Percentiles rank a stretch among this genome's conserved stretches.
Evolutionary conservation across 2,329 filamentous ascomycete species (phyloP).

Genomic region (Paraconiothyrium brasiliense): DNA sequence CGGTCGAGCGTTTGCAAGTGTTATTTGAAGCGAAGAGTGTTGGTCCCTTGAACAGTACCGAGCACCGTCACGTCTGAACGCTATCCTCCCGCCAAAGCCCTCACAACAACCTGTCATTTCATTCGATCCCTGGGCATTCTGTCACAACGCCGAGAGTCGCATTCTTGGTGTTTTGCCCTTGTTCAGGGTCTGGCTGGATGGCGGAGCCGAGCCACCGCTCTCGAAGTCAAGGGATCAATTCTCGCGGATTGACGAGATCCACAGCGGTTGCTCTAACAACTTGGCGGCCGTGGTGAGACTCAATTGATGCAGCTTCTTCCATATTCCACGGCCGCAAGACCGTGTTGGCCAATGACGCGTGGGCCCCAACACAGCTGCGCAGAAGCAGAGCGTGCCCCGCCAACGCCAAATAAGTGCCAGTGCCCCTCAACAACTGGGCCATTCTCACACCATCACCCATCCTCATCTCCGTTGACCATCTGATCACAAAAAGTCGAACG

Average conservation of each 20-base stretch:
- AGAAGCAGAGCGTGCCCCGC: conserved; percentile 20
- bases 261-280: conserved; percentile 11
- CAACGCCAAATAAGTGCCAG: conserved; percentile 26
- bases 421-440: conserved; percentile 26
- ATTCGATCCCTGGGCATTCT: neutral
- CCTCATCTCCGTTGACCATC: conserved; percentile 26
- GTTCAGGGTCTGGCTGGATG: conserved; percentile 1
- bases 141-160: neutral
- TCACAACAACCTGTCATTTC: neutral
- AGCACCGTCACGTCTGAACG: neutral
- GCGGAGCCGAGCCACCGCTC: neutral
- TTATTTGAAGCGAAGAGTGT: neutral
- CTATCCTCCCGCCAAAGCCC: neutral
- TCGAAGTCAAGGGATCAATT: neutral
- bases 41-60: neutral
- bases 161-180: neutral
- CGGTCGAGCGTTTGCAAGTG: neutral
- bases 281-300: conserved; percentile 14
- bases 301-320: conserved; percentile 13
- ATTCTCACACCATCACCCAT: conserved; percentile 34
- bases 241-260: neutral
- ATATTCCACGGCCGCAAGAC: conserved; percentile 19
- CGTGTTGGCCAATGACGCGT: conserved; percentile 22
- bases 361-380: conserved; percentile 15
- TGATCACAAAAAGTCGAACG: conserved; percentile 35